Evolutionary conservation across 805 yeast genomes (phyloP), one percentile per base, ranked within the genome.

Genomic region (Millerago galiae): DNA sequence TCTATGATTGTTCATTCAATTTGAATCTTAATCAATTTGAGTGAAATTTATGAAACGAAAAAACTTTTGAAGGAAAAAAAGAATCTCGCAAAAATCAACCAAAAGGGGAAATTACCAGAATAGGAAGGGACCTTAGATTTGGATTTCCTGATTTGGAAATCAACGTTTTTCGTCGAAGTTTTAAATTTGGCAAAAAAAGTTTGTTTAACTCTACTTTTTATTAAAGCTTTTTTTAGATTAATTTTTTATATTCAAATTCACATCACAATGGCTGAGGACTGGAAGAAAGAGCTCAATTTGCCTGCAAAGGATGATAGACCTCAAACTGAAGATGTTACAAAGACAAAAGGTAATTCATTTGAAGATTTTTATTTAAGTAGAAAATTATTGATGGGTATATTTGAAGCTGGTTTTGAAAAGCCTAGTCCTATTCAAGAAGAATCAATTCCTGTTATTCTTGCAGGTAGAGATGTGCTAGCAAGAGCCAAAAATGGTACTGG

Each of bases 401-500:
- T 90, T 63, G 99, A 93, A 66, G 98, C 98, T 2, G 99, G 99
- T 38, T 93, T 93, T 60, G 99, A 93, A 63, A 88, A 85, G 59
- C 99, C 99, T 6, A 86, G 96, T 26, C 99, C 99, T 15, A 89
- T 93, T 60, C 99, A 93, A 66, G 97, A 91, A 66, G 98, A 90
- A 63, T 79, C 95, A 8, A 93, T 93, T 44, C 99, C 99, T 3
- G 87, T 88, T 58, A 96, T 97, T 1, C 73, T 93, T 35, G 83
- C 93, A 43, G 98, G 98, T 40, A 81, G 96, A 67, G 99, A 93
- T 65, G 84, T 93, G 46, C 74, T 93, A 49, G 99, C 99, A 13
- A 79, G 99, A 68, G 98, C 99, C 35, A 93, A 93, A 63, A 93
- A 93, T 66, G 99, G 99, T 50, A 93, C 99, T 1, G 99, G 99